Conservation (phyloP, 345 rosid species). For the Eucalyptus pauciflora region DNA sequence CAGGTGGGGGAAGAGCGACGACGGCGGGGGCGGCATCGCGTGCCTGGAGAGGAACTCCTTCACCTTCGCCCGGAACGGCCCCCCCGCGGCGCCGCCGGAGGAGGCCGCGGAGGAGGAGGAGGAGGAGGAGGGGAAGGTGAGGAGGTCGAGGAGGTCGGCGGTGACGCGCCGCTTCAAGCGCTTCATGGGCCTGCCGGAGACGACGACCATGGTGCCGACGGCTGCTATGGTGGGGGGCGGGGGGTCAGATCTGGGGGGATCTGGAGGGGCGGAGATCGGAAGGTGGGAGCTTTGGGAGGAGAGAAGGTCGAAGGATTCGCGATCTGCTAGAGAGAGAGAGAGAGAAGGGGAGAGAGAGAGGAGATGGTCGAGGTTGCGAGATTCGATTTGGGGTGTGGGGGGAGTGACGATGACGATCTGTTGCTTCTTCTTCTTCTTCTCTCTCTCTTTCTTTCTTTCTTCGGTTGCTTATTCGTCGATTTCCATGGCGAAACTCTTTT, state of each 20-base stretch:
- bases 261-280: not conserved
- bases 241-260: not conserved
- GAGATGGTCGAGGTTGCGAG: not conserved
- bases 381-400: not conserved
- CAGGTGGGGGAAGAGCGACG: conserved; percentile 42
- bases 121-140: conserved; percentile 26
- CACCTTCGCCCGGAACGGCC: conserved; percentile 34
- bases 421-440: not conserved
- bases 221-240: not conserved
- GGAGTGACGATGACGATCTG: not conserved
- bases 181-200: conserved; percentile 45
- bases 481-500: not conserved
- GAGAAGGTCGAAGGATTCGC: not conserved
- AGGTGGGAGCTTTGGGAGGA: not conserved
- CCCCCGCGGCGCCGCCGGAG: not conserved
- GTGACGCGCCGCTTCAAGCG: conserved; percentile 64
- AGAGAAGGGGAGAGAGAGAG: accelerated
- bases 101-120: not conserved
- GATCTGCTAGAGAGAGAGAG: not conserved
- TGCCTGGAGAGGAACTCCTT: conserved; percentile 29
- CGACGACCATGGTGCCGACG: conserved; percentile 20
- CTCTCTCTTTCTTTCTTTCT: not conserved
- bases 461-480: not conserved
- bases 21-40: conserved; percentile 38
- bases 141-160: conserved; percentile 50